phyloP scores from a whole-genome alignment of 352 stramenopile genomes.

The Pythium graminicola region DNA sequence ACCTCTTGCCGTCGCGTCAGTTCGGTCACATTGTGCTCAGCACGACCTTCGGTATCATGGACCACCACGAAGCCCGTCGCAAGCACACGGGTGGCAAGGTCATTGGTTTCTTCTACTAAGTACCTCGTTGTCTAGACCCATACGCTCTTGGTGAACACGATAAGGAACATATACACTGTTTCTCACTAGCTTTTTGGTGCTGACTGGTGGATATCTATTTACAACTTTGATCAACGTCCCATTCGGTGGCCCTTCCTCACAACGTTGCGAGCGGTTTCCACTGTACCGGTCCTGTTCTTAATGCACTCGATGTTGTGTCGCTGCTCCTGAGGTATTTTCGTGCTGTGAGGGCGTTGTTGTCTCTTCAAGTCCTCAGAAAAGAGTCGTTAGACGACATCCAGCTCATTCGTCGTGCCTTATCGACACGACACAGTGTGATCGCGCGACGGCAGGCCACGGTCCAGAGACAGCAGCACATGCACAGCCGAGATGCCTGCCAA shows the following conservation, averaged over 20 bases:
- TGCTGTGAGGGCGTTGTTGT: too few relatives aligned
- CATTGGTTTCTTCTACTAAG: constrained; percentile 99
- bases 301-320: too few relatives aligned
- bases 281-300: too few relatives aligned
- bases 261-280: too few relatives aligned
- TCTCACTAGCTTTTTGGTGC: background rate
- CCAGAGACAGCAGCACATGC: constrained; percentile 15
- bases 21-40: constrained; percentile 97
- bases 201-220: too few relatives aligned
- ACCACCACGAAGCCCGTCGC: constrained; percentile 92
- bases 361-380: too few relatives aligned
- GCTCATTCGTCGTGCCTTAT: too few relatives aligned
- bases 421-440: too few relatives aligned
- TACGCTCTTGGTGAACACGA: constrained; percentile 20
- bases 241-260: too few relatives aligned
- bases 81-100: constrained; percentile 99
- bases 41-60: constrained; percentile 90
- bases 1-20: constrained; percentile 97
- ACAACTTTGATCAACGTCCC: background rate
- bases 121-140: constrained; percentile 2
- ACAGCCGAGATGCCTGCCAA: constrained; percentile 34
- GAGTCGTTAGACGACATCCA: too few relatives aligned
- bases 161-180: constrained; percentile 15
- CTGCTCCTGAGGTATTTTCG: too few relatives aligned
- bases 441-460: too few relatives aligned